phyloP scores from a whole-genome alignment of 163 green algal genomes.

The Coccomyxa subellipsoidea region DNA sequence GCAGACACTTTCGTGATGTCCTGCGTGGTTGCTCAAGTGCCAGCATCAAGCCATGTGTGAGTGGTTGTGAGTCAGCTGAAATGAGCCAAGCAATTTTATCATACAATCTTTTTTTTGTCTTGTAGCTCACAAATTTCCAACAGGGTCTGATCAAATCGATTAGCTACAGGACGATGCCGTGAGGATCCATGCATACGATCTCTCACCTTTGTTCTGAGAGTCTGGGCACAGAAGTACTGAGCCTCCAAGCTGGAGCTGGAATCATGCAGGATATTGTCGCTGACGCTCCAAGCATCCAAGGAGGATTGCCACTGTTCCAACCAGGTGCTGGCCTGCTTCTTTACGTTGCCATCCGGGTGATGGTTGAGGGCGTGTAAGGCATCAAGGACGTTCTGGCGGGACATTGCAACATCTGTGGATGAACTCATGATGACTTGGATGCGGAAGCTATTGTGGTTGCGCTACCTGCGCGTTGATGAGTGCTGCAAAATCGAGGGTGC shows the following conservation, averaged over 20 bases:
- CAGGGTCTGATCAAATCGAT: no score
- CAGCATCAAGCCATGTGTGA: not conserved
- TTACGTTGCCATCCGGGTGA: slow-evolving; percentile 48
- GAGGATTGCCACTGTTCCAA: slow-evolving; percentile 75
- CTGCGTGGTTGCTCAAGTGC: not conserved
- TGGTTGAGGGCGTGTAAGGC: slow-evolving; percentile 75
- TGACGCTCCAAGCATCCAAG: slow-evolving; percentile 68
- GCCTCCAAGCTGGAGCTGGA: slow-evolving; percentile 58
- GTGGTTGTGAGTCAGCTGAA: no score
- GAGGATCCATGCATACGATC: not conserved
- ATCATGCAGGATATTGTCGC: slow-evolving; percentile 76
- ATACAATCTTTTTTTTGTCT: no score
- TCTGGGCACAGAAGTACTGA: slow-evolving; percentile 91
- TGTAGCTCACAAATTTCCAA: no score
- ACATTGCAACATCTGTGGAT: not conserved
- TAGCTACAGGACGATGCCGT: no score
- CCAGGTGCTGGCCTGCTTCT: slow-evolving; percentile 67
- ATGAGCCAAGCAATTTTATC: no score
- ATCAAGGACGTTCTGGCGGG: slow-evolving; percentile 24
- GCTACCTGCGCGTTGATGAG: no score
- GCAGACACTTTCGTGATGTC: not conserved
- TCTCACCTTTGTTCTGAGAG: slow-evolving; percentile 88
- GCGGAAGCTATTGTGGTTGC: no score
- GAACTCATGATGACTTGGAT: not conserved
- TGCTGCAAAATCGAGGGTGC: no score